These are phyloP conservation scores for Chlamydomonas sp. DNA, from an alignment of 139 green algal species.

Conservation along the genomic window DNA sequence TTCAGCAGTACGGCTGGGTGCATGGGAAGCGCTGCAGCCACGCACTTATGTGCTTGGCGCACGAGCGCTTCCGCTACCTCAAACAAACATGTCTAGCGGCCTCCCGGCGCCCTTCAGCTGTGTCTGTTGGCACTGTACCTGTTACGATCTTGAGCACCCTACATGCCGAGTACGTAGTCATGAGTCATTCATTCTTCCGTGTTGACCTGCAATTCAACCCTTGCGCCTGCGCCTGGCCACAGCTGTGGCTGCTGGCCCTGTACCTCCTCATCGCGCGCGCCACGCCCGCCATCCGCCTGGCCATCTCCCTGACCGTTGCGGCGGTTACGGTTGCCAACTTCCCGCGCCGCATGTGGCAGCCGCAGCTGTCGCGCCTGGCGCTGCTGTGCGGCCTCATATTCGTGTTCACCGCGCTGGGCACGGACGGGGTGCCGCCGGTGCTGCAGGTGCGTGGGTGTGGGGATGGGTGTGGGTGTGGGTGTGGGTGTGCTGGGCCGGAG, in stretches of 20 bases:
- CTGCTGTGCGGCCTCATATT: slow-evolving; percentile 74
- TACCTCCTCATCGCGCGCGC: slow-evolving; percentile 74
- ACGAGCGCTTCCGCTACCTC: no score
- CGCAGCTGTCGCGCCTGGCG: slow-evolving; percentile 73
- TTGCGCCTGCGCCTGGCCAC: not conserved
- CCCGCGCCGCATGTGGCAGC: slow-evolving; percentile 63
- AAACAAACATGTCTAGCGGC: no score
- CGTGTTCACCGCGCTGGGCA: slow-evolving; percentile 52
- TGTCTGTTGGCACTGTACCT: no score
- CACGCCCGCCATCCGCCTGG: slow-evolving; percentile 45
- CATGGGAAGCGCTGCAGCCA: no score
- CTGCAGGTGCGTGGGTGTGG: slow-evolving; percentile 43
- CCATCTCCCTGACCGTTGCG: slow-evolving; percentile 52
- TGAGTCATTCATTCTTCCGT: not conserved
- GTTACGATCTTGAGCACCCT: no score
- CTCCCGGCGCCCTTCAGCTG: no score
- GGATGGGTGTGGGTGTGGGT: not conserved
- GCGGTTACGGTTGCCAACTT: slow-evolving; percentile 56
- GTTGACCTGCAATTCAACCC: not conserved
- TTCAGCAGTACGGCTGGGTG: no score
- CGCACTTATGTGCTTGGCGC: no score
- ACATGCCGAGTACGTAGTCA: no score
- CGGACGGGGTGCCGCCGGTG: slow-evolving; percentile 77
- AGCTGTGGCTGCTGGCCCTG: slow-evolving; percentile 80
- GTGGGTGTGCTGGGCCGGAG: no score